Conservation (phyloP, 768 basidiomycete genomes). For the Suillus variegatus region DNA sequence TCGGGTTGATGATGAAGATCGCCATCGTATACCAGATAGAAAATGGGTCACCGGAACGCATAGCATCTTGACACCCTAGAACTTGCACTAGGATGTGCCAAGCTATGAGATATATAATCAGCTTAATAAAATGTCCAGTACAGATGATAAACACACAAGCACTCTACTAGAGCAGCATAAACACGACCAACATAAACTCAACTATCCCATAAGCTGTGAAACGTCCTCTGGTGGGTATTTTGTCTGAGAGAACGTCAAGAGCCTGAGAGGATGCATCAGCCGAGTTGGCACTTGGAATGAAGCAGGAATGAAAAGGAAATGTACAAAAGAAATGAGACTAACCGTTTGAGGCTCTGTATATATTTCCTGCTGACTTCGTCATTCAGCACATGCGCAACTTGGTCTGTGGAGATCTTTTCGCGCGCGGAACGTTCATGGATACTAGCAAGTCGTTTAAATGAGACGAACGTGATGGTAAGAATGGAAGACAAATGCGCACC, state of each 20-base stretch:
- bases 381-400: slow-evolving; percentile 97
- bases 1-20: neutral
- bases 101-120: slow-evolving; percentile 1
- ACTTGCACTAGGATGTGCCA: neutral
- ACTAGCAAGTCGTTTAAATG: slow-evolving; percentile 38
- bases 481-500: slow-evolving; percentile 50
- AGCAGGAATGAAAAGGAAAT: neutral
- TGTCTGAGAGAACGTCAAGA: slow-evolving; percentile 94
- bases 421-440: slow-evolving; percentile 98
- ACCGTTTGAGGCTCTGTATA: slow-evolving; percentile 97
- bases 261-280: slow-evolving; percentile 44
- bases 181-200: neutral
- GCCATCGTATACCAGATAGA: neutral
- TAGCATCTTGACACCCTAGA: neutral
- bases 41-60: neutral
- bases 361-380: slow-evolving; percentile 99
- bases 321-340: slow-evolving; percentile 18
- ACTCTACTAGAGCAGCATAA: neutral
- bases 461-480: neutral
- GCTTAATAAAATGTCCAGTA: slow-evolving; percentile 12
- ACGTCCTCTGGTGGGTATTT: slow-evolving; percentile 94
- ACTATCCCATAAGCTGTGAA: slow-evolving; percentile 87
- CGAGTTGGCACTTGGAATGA: neutral
- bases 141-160: slow-evolving; percentile 6
- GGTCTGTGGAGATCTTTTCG: slow-evolving; percentile 96